Percentiles rank a stretch among this genome's conserved stretches.
phyloP scores from a whole-genome alignment of 2,329 filamentous ascomycete species.

The Daldinia sp. region DNA sequence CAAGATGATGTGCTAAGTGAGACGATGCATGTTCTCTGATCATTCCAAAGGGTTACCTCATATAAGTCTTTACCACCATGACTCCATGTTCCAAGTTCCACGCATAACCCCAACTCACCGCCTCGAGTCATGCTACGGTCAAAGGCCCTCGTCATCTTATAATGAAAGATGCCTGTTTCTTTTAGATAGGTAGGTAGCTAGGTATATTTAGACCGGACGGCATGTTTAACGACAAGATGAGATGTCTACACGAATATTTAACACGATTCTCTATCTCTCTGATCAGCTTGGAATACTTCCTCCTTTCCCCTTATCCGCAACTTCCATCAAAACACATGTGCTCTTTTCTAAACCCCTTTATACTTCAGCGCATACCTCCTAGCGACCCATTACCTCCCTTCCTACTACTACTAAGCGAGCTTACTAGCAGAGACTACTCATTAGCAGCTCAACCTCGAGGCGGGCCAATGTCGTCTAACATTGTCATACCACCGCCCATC shows the following conservation, averaged over 20 bases:
- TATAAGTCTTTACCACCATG: background rate
- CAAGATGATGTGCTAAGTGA: background rate
- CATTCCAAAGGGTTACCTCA: no score
- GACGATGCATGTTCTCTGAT: background rate
- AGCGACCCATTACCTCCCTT: background rate
- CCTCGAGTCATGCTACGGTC: background rate
- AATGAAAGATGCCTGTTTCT: background rate
- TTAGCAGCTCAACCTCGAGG: background rate
- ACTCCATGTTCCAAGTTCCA: background rate
- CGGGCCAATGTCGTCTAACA: background rate
- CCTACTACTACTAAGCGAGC: background rate
- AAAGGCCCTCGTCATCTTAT: background rate
- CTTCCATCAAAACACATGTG: background rate
- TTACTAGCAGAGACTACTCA: background rate
- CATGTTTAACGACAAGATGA: background rate
- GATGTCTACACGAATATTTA: background rate
- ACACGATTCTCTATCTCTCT: background rate
- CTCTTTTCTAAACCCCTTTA: background rate
- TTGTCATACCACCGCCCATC: slow-evolving; percentile 23
- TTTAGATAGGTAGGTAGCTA: background rate
- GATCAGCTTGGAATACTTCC: background rate
- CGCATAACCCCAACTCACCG: background rate
- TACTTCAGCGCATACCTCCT: background rate
- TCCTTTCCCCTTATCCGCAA: background rate
- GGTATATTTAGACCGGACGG: background rate